Conservation (phyloP, 2,329 filamentous ascomycete genomes). For the Xylaria digitata region DNA sequence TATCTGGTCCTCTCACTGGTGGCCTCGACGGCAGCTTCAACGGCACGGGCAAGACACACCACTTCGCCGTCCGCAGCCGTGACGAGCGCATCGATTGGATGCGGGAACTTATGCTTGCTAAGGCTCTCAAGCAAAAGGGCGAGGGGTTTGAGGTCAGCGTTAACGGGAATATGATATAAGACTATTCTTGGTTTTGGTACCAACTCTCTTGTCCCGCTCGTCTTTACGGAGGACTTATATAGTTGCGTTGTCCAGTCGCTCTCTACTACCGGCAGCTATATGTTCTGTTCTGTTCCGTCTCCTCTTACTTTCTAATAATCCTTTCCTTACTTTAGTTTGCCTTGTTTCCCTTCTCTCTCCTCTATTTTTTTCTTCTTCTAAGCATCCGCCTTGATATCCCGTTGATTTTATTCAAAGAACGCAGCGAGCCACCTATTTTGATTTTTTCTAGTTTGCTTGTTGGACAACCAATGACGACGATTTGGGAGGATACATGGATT, state of each 20-base stretch:
- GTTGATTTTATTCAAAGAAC: slow-evolving; percentile 32
- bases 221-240: not conserved
- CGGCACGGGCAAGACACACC: slow-evolving; percentile 83
- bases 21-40: slow-evolving; percentile 57
- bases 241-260: slow-evolving; percentile 16
- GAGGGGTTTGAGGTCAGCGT: slow-evolving; percentile 85
- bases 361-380: not conserved
- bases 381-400: slow-evolving; percentile 34
- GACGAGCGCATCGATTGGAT: slow-evolving; percentile 98
- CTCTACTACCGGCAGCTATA: slow-evolving; percentile 16
- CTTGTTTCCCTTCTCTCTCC: slow-evolving; percentile 2
- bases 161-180: slow-evolving; percentile 79
- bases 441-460: slow-evolving; percentile 35
- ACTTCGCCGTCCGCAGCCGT: slow-evolving; percentile 88
- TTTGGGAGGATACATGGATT: slow-evolving; percentile 26
- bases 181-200: not conserved
- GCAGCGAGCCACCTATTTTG: slow-evolving; percentile 38
- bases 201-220: not conserved
- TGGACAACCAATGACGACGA: slow-evolving; percentile 21
- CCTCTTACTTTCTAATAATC: not conserved
- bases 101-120: slow-evolving; percentile 91
- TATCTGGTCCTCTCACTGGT: slow-evolving; percentile 50
- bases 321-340: not conserved
- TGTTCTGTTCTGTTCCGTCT: slow-evolving; percentile 28
- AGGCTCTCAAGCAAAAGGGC: slow-evolving; percentile 85